phyloP scores from a whole-genome alignment of 768 basidiomycete genomes.

The Termitomyces sp. region DNA sequence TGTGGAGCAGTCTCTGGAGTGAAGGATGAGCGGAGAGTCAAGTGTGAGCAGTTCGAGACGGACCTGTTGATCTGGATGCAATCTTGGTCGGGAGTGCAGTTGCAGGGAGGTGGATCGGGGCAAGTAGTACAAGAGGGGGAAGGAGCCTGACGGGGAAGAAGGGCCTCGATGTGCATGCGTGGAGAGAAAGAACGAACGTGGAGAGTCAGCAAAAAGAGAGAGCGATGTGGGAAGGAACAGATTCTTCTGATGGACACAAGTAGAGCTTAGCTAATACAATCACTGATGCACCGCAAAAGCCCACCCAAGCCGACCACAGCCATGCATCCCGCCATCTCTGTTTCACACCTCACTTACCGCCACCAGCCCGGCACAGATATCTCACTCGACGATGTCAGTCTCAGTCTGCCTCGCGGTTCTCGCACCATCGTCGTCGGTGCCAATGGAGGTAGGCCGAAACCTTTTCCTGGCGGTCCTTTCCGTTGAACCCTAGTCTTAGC shows the following conservation, averaged over 20 bases:
- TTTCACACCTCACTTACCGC: constrained; percentile 51
- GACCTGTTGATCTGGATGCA: constrained; percentile 63
- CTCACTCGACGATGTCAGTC: constrained; percentile 59
- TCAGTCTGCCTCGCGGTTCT: constrained; percentile 68
- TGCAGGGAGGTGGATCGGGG: constrained; percentile 45
- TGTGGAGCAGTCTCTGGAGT: constrained; percentile 48
- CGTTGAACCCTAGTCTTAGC: constrained; percentile 35
- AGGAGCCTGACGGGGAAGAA: constrained; percentile 30
- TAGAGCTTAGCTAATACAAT: constrained; percentile 11
- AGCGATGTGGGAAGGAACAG: constrained; percentile 6
- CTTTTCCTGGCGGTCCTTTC: constrained; percentile 6
- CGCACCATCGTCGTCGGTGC: constrained; percentile 88
- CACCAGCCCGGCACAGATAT: constrained; percentile 39
- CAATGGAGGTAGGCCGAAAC: constrained; percentile 73
- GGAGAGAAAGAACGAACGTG: constrained; percentile 25
- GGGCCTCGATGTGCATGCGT: constrained; percentile 31
- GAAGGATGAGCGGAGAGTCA: constrained; percentile 1
- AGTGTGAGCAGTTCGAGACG: constrained; percentile 14
- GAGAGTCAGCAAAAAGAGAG: constrained; percentile 17
- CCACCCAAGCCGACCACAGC: background rate
- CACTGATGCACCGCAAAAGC: constrained; percentile 7
- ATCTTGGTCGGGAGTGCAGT: constrained; percentile 47
- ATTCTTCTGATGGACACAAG: background rate
- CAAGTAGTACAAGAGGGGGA: constrained; percentile 26
- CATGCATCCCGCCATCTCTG: constrained; percentile 32